A percentile compares a stretch with the other conserved stretches of the same genome.
Evolutionary conservation across 2,329 filamentous ascomycete species (phyloP).

Genomic region (Fusarium nanum): DNA sequence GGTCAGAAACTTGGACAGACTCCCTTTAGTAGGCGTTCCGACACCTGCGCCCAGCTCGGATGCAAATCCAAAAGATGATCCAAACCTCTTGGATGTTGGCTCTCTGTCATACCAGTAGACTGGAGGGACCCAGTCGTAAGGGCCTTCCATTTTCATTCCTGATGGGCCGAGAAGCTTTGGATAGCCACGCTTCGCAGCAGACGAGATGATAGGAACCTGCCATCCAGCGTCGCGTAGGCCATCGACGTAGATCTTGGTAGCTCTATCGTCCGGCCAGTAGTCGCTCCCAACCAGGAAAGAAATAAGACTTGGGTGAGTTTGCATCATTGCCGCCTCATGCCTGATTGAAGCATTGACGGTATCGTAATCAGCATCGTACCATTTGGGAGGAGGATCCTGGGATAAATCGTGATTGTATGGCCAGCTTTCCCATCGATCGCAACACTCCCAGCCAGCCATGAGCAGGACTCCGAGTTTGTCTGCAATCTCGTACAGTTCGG

Average conservation of each 20-base stretch:
- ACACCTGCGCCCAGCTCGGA: slow-evolving; percentile 2
- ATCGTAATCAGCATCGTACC: neutral
- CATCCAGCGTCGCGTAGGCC: neutral
- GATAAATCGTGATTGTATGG: slow-evolving; percentile 2
- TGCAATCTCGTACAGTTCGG: neutral
- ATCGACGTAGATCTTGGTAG: neutral
- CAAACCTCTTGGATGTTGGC: neutral
- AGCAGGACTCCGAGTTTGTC: neutral
- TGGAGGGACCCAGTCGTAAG: slow-evolving; percentile 1
- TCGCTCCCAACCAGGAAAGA: neutral
- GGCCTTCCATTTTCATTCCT: slow-evolving; percentile 3
- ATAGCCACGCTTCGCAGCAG: neutral
- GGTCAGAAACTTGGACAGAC: neutral
- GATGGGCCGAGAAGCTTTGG: neutral
- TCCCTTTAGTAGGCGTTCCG: slow-evolving; percentile 1
- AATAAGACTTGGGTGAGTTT: neutral
- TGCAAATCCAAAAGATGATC: slow-evolving; percentile 4
- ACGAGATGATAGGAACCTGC: slow-evolving; percentile 1
- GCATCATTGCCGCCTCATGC: neutral
- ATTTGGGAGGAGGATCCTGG: neutral
- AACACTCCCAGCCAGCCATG: neutral
- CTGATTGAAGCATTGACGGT: neutral
- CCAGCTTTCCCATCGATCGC: slow-evolving; percentile 7
- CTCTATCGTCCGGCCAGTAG: neutral
- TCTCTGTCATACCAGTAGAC: neutral